A percentile compares a stretch with the other conserved stretches of the same genome.
Conservation (phyloP, 768 basidiomycete genomes). For the Tylopilus subfusipes region DNA sequence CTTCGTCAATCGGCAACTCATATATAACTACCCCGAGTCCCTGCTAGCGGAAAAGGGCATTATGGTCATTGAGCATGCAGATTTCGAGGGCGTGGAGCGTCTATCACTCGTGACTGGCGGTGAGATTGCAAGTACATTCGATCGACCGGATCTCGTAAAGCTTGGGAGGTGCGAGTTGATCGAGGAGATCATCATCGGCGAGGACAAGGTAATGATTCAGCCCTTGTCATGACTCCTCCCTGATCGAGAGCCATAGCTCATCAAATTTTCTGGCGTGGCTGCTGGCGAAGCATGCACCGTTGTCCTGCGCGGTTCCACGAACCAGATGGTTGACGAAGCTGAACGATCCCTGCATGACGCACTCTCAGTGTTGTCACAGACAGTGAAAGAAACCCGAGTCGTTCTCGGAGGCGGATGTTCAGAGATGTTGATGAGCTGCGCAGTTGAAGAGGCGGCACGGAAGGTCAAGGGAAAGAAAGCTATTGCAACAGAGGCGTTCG, state of each 20-base stretch:
- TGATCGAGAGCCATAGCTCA: conserved; percentile 56
- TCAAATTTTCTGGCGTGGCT: conserved; percentile 99
- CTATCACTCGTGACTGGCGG: conserved; percentile 95
- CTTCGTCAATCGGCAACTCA: conserved; percentile 96
- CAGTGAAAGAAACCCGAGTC: conserved; percentile 93
- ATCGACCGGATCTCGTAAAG: conserved; percentile 86
- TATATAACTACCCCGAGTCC: conserved; percentile 99
- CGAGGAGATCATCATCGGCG: conserved; percentile 99
- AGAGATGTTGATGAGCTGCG: conserved; percentile 97
- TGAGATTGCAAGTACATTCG: conserved; percentile 95
- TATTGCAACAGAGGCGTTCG: conserved; percentile 91
- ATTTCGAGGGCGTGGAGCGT: conserved; percentile 98
- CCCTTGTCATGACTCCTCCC: not conserved
- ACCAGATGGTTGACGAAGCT: conserved; percentile 99
- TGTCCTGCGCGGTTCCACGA: conserved; percentile 94
- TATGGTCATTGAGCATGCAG: conserved; percentile 96
- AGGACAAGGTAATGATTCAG: conserved; percentile 75
- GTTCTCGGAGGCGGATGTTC: conserved; percentile 96
- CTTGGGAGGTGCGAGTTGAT: conserved; percentile 92
- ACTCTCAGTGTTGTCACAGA: conserved; percentile 94
- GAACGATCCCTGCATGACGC: conserved; percentile 98
- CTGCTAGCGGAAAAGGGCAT: conserved; percentile 93
- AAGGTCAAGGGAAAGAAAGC: conserved; percentile 92
- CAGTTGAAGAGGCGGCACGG: conserved; percentile 84
- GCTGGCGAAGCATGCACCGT: conserved; percentile 98